Conservation (phyloP, 306 rosid species). For the Malus orientalis region DNA sequence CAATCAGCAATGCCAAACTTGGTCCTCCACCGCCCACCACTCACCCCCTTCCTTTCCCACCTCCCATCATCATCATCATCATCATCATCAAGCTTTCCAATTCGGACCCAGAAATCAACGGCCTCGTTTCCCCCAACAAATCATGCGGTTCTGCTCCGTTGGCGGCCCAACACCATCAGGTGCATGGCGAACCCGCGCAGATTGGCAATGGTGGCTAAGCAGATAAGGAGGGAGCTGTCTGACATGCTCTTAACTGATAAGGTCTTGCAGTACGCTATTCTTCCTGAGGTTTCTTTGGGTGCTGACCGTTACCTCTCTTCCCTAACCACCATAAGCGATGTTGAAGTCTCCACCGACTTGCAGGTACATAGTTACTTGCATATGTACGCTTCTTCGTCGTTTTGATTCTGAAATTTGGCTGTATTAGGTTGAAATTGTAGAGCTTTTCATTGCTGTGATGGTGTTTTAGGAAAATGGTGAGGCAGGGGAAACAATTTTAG, state of each 20-base stretch:
- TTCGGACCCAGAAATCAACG: constrained; percentile 9
- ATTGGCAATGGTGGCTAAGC: constrained; percentile 93
- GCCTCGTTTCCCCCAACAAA: constrained; percentile 22
- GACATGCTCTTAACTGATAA: constrained; percentile 82
- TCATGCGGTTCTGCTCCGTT: constrained; percentile 3
- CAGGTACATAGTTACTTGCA: constrained; percentile 41
- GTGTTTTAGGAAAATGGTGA: too few species aligned
- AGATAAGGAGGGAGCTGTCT: constrained; percentile 82
- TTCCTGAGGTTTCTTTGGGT: constrained; percentile 87
- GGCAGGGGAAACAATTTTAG: background rate
- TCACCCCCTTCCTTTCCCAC: constrained; percentile 2
- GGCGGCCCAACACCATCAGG: constrained; percentile 22
- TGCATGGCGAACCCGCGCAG: constrained; percentile 89
- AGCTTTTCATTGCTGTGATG: too few species aligned
- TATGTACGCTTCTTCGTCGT: background rate
- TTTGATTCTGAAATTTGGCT: background rate
- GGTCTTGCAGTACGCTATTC: constrained; percentile 63
- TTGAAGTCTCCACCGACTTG: constrained; percentile 73
- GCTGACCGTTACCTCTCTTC: constrained; percentile 86
- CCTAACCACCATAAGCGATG: constrained; percentile 81
- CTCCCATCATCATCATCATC: constrained; percentile 5
- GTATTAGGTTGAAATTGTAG: background rate
- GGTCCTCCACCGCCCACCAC: constrained; percentile 28
- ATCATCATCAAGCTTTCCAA: constrained; percentile 15
- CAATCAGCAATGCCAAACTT: constrained; percentile 49